Conservation (phyloP, 305 asterid genomes). For the Monarda citriodora region DNA sequence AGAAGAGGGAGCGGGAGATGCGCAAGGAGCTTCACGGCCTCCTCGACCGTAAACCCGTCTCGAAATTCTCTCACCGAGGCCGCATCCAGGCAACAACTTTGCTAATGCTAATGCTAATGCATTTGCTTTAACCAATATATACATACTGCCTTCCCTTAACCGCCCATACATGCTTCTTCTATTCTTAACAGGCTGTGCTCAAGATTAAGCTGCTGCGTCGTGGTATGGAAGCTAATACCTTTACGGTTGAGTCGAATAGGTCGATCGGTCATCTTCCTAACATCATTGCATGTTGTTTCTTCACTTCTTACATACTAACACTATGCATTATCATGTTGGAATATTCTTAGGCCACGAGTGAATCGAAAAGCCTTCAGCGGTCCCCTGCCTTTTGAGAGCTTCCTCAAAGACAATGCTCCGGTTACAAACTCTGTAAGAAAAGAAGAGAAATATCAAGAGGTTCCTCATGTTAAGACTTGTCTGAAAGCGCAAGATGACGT, state of each 20-base stretch:
- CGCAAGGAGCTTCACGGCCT: constrained; percentile 61
- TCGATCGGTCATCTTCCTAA: background rate
- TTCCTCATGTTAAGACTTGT: constrained; percentile 11
- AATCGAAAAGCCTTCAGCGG: constrained; percentile 25
- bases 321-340: background rate
- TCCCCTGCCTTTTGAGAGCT: constrained; percentile 21
- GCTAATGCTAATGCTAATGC: too few relatives aligned
- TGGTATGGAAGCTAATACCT: constrained; percentile 42
- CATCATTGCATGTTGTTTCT: background rate
- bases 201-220: constrained; percentile 61
- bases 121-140: too few relatives aligned
- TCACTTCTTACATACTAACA: too few relatives aligned
- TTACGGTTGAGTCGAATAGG: constrained; percentile 30
- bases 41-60: constrained; percentile 48
- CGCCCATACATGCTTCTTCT: background rate
- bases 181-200: constrained; percentile 56
- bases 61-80: constrained; percentile 76
- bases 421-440: constrained; percentile 7
- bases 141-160: too few relatives aligned
- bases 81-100: constrained; percentile 59
- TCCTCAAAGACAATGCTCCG: constrained; percentile 15
- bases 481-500: background rate
- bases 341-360: constrained; percentile 45
- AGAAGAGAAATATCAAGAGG: constrained; percentile 10
- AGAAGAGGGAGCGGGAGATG: constrained; percentile 63